Base-by-base conservation (phyloP, 768 basidiomycete species). In the Cantharellus cinnabarinus region DNA sequence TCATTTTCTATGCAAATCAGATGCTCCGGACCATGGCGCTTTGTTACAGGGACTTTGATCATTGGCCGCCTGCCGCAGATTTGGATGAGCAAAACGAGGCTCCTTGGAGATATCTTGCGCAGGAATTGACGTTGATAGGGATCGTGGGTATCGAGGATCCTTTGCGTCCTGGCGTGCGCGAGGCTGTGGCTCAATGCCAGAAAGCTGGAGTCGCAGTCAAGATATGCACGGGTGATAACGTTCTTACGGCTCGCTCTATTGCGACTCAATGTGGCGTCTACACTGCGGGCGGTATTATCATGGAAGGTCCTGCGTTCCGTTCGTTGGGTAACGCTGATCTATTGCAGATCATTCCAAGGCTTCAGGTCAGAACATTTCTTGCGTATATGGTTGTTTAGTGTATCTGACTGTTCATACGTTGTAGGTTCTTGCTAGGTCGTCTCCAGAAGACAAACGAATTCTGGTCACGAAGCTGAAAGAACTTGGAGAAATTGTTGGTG, bases 191-290 rank as follows among this genome's bases (percentile, higher is more conserved):
- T 50, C 82, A 87, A 66, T 97, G 93, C 67, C 81, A 81, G 65
- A 77, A 75, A 57, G 94, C 95, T 48, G 93, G 94, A 62, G 91
- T 99, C 10, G 75, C 77, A 34, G 82, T 98, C 72, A 97, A 95
- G 73, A 99, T 97, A 91, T 94, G 89, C 68, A 98, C 95, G 0
- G 95, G 94, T 63, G 93, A 98, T 70, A 97, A 95, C 64, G 89
- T 91, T 56, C 79, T 97, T 57, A 93, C 88, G 0, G 89, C 88
- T 56, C 81, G 90, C n/a, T 95, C 93, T 4, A 99, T 99, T 65
- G 94, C 95, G 29, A 76, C 78, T 1, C 94, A 99, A 66, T 98
- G 94, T 66, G 91, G 93, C 42, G 95, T 98, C 68, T 98, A 85
- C 72, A 85, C 84, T 15, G 71, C 84, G 2, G 93, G 93, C 35